These are phyloP conservation scores for Alternaria sp. DNA, from an alignment of 2,329 filamentous ascomycete genomes.

Conservation along the genomic window DNA sequence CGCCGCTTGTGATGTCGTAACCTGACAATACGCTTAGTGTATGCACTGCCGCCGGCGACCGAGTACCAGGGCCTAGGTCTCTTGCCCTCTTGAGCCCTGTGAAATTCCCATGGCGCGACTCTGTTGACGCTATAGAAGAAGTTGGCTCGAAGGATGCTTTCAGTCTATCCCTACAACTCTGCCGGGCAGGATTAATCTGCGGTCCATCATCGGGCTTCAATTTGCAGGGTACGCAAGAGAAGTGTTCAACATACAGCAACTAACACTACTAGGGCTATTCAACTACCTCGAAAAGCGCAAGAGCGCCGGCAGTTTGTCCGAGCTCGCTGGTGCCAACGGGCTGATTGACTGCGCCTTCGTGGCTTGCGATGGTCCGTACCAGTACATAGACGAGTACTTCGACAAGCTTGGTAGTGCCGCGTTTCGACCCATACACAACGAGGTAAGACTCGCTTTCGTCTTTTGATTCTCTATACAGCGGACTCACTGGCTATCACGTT, in stretches of 20 bases:
- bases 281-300: slow-evolving; percentile 28
- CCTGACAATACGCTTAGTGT: slow-evolving; percentile 53
- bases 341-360: slow-evolving; percentile 56
- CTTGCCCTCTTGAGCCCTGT: slow-evolving; percentile 59
- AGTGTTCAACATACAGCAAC: neutral
- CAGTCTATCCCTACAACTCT: slow-evolving; percentile 62
- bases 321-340: slow-evolving; percentile 20
- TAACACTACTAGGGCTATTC: slow-evolving; percentile 25
- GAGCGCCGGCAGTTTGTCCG: slow-evolving; percentile 19
- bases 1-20: neutral
- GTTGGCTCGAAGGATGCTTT: slow-evolving; percentile 65
- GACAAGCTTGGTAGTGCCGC: slow-evolving; percentile 59
- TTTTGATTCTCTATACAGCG: too few species aligned
- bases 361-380: slow-evolving; percentile 70
- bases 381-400: slow-evolving; percentile 69
- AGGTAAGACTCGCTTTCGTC: slow-evolving; percentile 10
- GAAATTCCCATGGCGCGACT: slow-evolving; percentile 67
- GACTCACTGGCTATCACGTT: neutral
- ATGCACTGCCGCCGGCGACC: slow-evolving; percentile 65
- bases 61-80: slow-evolving; percentile 66
- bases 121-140: slow-evolving; percentile 65
- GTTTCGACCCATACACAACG: slow-evolving; percentile 30
- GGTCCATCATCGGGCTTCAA: slow-evolving; percentile 70
- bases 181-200: slow-evolving; percentile 65
- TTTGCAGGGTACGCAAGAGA: slow-evolving; percentile 55